These are phyloP conservation scores for Medicago lupulina DNA, from an alignment of 306 rosid genomes.

Conservation along the genomic window DNA sequence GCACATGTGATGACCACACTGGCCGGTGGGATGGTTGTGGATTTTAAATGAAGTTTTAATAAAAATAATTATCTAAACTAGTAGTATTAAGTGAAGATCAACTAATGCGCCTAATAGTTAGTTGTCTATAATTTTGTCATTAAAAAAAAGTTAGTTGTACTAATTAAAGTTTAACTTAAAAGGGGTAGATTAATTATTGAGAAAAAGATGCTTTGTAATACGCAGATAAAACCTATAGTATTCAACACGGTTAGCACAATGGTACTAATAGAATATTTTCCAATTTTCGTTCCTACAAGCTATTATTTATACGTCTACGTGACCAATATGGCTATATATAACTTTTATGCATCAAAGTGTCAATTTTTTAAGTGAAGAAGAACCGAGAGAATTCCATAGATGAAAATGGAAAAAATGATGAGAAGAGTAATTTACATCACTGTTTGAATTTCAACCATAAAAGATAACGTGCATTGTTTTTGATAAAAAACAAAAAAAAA, in stretches of 20 bases:
- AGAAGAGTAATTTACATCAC: conserved; percentile 23
- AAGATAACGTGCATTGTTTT: conserved; percentile 34
- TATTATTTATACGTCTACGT: conserved; percentile 41
- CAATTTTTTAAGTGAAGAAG: conserved; percentile 35
- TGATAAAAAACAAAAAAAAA: not conserved
- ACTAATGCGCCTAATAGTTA: conserved; percentile 53
- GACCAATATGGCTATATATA: conserved; percentile 37
- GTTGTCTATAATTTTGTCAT: conserved; percentile 44
- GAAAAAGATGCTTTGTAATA: conserved; percentile 44
- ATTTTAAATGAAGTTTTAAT: conserved; percentile 52
- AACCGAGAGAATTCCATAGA: conserved; percentile 5
- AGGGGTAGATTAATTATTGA: conserved; percentile 44
- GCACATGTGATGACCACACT: conserved; percentile 53
- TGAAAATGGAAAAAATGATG: conserved; percentile 36
- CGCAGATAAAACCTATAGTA: conserved; percentile 39
- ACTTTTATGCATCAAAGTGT: conserved; percentile 3
- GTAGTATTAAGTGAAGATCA: conserved; percentile 40
- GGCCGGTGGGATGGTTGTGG: conserved; percentile 56
- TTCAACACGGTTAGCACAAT: conserved; percentile 25
- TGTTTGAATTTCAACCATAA: conserved; percentile 35
- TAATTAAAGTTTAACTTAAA: conserved; percentile 47
- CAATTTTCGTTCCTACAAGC: conserved; percentile 25
- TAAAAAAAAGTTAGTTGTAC: conserved; percentile 45
- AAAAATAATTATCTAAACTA: conserved; percentile 29
- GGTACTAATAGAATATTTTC: conserved; percentile 43